Evolutionary conservation across 345 rosid species (phyloP).

Genomic region (Dimocarpus longan): DNA sequence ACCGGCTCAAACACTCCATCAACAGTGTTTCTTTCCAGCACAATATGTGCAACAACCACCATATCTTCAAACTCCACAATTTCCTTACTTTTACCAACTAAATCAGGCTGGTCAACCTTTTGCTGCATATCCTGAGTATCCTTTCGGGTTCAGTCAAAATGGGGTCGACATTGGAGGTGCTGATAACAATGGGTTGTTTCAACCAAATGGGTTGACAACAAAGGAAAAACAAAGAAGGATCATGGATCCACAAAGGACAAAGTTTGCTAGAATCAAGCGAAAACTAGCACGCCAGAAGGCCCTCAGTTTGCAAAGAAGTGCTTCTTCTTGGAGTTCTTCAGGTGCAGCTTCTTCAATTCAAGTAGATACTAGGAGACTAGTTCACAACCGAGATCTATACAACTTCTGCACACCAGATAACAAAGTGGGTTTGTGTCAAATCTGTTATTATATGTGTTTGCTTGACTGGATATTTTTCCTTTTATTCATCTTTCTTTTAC

Average conservation of each 20-base stretch:
- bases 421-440: slow-evolving; percentile 41
- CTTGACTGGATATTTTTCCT: neutral
- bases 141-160: slow-evolving; percentile 18
- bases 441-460: neutral
- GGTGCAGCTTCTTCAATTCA: slow-evolving; percentile 21
- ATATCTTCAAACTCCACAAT: slow-evolving; percentile 18
- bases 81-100: neutral
- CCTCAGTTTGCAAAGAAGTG: slow-evolving; percentile 36
- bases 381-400: slow-evolving; percentile 33
- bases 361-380: slow-evolving; percentile 33
- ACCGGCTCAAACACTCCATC: slow-evolving; percentile 8
- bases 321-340: slow-evolving; percentile 29
- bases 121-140: slow-evolving; percentile 21
- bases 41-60: slow-evolving; percentile 8
- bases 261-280: slow-evolving; percentile 62
- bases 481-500: neutral
- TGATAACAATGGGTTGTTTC: slow-evolving; percentile 12
- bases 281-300: slow-evolving; percentile 66
- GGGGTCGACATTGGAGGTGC: slow-evolving; percentile 16
- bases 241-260: slow-evolving; percentile 45
- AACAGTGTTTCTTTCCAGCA: slow-evolving; percentile 16
- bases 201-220: neutral
- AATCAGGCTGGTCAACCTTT: slow-evolving; percentile 20
- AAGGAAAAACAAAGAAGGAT: slow-evolving; percentile 33
- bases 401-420: slow-evolving; percentile 45